Conservation (phyloP, 805 yeast genomes). For the Nakazawaea wickerhamii region DNA sequence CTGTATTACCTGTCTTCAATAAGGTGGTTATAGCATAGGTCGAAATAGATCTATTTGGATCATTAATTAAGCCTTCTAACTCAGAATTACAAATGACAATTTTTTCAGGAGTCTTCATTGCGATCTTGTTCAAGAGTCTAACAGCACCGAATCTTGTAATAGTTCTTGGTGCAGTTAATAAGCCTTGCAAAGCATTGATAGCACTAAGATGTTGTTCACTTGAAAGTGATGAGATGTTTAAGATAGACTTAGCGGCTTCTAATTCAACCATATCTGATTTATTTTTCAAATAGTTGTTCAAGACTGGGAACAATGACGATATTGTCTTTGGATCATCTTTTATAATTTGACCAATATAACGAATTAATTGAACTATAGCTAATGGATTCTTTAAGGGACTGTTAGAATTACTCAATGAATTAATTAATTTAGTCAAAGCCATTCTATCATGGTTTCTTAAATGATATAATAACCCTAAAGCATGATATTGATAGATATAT, state of each 20-base stretch:
- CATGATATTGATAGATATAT: slow-evolving; percentile 90
- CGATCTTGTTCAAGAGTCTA: slow-evolving; percentile 79
- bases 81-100: slow-evolving; percentile 77
- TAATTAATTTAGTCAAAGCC: slow-evolving; percentile 88
- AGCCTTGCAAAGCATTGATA: slow-evolving; percentile 64
- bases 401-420: slow-evolving; percentile 59
- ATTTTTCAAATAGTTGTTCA: slow-evolving; percentile 68
- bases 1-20: slow-evolving; percentile 90
- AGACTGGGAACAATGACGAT: slow-evolving; percentile 54
- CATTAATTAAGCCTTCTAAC: slow-evolving; percentile 81
- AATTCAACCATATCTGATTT: slow-evolving; percentile 86
- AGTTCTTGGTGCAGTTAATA: slow-evolving; percentile 82
- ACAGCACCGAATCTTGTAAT: slow-evolving; percentile 92
- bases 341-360: slow-evolving; percentile 70
- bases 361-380: slow-evolving; percentile 80
- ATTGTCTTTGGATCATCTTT: slow-evolving; percentile 65
- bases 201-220: slow-evolving; percentile 68
- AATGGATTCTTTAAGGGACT: slow-evolving; percentile 68
- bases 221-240: slow-evolving; percentile 48
- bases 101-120: slow-evolving; percentile 75
- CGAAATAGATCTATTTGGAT: slow-evolving; percentile 84
- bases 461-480: slow-evolving; percentile 83
- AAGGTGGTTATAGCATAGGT: slow-evolving; percentile 96
- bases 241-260: slow-evolving; percentile 81
- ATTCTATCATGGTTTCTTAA: slow-evolving; percentile 87